Evolutionary conservation across 139 green algal genomes (phyloP).

Genomic region (Parachlorella kessleri): DNA sequence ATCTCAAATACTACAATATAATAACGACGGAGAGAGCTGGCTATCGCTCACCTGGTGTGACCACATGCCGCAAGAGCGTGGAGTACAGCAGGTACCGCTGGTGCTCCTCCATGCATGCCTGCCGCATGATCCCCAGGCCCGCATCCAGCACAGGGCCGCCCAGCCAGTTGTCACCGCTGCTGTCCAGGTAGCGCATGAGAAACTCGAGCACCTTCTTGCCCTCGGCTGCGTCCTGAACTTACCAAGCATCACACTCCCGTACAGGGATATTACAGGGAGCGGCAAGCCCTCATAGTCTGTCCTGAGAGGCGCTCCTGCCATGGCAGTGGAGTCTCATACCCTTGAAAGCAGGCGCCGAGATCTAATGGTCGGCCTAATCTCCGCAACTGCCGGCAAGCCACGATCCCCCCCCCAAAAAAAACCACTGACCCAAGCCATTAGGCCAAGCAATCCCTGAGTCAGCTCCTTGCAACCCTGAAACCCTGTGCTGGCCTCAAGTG

Average conservation of each 20-base stretch:
- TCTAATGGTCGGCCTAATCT: too few relatives aligned
- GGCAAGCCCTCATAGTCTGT: too few relatives aligned
- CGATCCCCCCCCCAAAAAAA: background rate
- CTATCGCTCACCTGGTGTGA: background rate
- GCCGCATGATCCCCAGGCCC: conserved; percentile 16
- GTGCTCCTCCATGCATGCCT: conserved; percentile 47
- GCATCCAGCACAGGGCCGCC: conserved; percentile 16
- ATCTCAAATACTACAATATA: too few relatives aligned
- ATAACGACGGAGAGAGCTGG: too few relatives aligned
- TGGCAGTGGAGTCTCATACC: too few relatives aligned
- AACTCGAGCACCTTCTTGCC: conserved; percentile 43
- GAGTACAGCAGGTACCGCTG: conserved; percentile 53
- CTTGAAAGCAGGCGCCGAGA: too few relatives aligned
- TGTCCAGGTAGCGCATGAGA: conserved; percentile 48
- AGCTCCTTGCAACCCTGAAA: too few relatives aligned
- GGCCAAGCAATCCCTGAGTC: background rate
- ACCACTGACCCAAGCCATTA: background rate
- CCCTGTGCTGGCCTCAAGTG: too few relatives aligned
- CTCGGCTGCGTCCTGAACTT: conserved; percentile 43
- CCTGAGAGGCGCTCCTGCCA: too few relatives aligned
- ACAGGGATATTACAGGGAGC: too few relatives aligned
- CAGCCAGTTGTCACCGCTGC: conserved; percentile 20
- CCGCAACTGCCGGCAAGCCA: too few relatives aligned
- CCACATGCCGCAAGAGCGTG: conserved; percentile 44
- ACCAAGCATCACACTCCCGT: too few relatives aligned